Base-by-base conservation (phyloP, 2,329 filamentous ascomycete species). In the Scedosporium dehoogii region DNA sequence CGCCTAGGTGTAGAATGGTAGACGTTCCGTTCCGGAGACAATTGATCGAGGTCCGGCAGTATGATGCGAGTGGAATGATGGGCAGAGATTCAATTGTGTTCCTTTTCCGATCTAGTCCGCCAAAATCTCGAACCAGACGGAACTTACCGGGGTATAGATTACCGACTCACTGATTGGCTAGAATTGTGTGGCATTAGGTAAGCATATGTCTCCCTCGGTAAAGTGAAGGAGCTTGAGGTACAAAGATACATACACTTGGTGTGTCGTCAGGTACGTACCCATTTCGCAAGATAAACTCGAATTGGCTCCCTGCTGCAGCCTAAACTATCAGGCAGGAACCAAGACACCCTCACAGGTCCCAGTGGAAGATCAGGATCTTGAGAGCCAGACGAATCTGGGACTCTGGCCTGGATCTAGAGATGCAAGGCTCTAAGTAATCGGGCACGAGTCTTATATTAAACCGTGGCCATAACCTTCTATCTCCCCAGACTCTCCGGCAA, bases 101-200 rank as follows among this genome's bases (percentile, higher is more conserved):
- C 59, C 42, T 51, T 58, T 33, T 60, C 44, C 58, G 58, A 48
- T 51, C 29, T 29, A 4, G 42, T 51, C 25, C 38, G 44, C 59
- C 59, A 51, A 51, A 51, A 60, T 60, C 59, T 60, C 25, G 16
- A 29, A 44, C 9, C n/a, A 38, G 27, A 14, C 59, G 59, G 59
- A 60, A 60, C 42, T 60, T 53, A 25, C 59, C 59, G 59, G 42
- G 21, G 25, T 18, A 3, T 53, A 7, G 59, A 60, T 60, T 60
- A 60, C 44, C 16, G 9, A 7, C 23, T 4, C 9, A 12, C 3
- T 53, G 7, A 60, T 60, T 60, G 59, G 59, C 16, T 23, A 23
- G n/a, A 21, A 29, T 10, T n/a, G 21, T 10, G 1, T 12, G 4
- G n/a, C 23, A 4, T 60, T 60, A 60, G 18, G 27, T 60, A 60